Evolutionary conservation across 176 grass and related monocot species (phyloP).

Genomic region (bread wheat (Triticum aestivum)): DNA sequence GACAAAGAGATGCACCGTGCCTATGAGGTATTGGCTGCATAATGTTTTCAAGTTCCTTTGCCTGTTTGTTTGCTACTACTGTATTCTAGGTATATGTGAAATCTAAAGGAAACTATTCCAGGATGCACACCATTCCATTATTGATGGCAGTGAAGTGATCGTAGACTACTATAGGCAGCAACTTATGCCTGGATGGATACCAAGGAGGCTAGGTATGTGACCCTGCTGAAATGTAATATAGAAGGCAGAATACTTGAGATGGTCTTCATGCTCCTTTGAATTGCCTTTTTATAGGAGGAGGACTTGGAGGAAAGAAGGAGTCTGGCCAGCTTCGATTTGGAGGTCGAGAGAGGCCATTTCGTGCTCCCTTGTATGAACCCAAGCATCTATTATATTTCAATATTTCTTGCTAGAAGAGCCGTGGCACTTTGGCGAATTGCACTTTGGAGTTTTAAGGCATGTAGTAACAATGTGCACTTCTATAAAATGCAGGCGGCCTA

Average conservation of each 20-base stretch:
- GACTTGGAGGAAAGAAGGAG: constrained; percentile 95
- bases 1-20: constrained; percentile 75
- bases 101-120: constrained; percentile 23
- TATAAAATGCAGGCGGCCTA: constrained; percentile 55
- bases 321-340: constrained; percentile 96
- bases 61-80: not conserved
- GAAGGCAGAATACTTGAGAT: constrained; percentile 1
- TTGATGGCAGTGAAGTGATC: constrained; percentile 87
- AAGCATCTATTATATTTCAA: not conserved
- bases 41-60: not conserved
- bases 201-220: constrained; percentile 73
- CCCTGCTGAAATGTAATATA: not conserved
- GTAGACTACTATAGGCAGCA: constrained; percentile 94
- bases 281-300: constrained; percentile 56
- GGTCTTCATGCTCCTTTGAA: constrained; percentile 7
- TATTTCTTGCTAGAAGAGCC: not conserved
- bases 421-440: not conserved
- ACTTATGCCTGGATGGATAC: constrained; percentile 97
- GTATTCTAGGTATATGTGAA: not conserved
- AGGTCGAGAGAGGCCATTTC: constrained; percentile 95
- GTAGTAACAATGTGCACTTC: constrained; percentile 1
- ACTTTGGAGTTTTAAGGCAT: not conserved
- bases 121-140: constrained; percentile 84
- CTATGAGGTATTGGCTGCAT: constrained; percentile 55
- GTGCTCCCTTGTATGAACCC: constrained; percentile 84